Conservation (phyloP, 331 rosid species). For the Stylosanthes scabra region DNA sequence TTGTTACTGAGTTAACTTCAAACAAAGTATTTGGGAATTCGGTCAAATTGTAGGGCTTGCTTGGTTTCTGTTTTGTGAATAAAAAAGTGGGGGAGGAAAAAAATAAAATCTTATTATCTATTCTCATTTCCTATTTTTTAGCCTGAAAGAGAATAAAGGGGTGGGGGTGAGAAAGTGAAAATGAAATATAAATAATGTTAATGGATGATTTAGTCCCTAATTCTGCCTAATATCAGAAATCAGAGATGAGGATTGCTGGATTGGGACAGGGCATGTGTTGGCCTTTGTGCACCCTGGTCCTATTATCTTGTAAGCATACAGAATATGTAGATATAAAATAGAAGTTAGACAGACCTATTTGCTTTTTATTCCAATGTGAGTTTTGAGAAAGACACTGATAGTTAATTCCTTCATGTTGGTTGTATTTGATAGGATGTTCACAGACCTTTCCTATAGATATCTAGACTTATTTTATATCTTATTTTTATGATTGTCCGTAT, state of each 20-base stretch:
- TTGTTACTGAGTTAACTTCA: too few relatives aligned
- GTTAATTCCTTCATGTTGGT: neutral
- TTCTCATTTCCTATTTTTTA: too few relatives aligned
- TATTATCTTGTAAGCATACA: neutral
- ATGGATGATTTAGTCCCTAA: neutral
- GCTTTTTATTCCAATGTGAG: slow-evolving; percentile 19
- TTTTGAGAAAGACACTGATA: neutral
- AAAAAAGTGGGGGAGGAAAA: too few relatives aligned
- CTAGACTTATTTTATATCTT: slow-evolving; percentile 4
- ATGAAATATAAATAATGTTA: neutral
- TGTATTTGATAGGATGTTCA: slow-evolving; percentile 20
- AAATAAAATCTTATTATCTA: too few relatives aligned
- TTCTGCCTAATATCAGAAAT: slow-evolving; percentile 22
- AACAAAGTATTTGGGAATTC: slow-evolving; percentile 6
- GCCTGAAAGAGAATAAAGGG: too few relatives aligned
- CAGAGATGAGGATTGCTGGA: neutral
- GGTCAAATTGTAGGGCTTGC: neutral
- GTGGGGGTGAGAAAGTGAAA: too few relatives aligned
- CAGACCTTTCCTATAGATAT: neutral
- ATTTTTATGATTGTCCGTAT: slow-evolving; percentile 11
- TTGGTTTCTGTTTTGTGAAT: too few relatives aligned
- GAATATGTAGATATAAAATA: neutral
- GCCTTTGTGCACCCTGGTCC: neutral
- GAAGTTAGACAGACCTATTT: neutral
- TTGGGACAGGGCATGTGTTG: slow-evolving; percentile 11